These are phyloP conservation scores for Xylaria telfairii DNA, from an alignment of 495 filamentous ascomycete species.

Conservation along the genomic window DNA sequence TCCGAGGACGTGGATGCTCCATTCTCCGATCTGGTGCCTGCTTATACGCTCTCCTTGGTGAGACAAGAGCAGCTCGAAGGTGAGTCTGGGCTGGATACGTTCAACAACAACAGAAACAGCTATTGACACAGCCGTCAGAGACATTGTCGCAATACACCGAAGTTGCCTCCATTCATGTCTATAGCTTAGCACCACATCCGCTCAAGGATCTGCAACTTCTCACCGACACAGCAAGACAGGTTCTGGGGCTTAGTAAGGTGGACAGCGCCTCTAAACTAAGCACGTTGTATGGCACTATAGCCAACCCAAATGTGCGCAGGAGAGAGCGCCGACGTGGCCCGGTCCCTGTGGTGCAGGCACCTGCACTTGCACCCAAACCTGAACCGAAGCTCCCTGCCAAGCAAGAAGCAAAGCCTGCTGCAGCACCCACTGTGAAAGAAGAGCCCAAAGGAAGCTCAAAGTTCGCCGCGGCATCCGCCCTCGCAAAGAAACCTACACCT, in stretches of 20 bases:
- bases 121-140: constrained; percentile 51
- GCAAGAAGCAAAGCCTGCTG: constrained; percentile 34
- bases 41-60: constrained; percentile 70
- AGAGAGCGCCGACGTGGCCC: constrained; percentile 43
- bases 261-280: constrained; percentile 26
- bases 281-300: constrained; percentile 40
- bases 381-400: constrained; percentile 26
- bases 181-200: constrained; percentile 76
- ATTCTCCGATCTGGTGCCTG: constrained; percentile 47
- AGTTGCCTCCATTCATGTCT: constrained; percentile 81
- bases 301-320: constrained; percentile 45
- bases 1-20: constrained; percentile 30
- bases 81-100: constrained; percentile 36
- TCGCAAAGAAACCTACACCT: constrained; percentile 48
- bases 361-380: constrained; percentile 26
- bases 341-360: constrained; percentile 30
- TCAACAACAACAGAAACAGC: constrained; percentile 23
- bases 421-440: constrained; percentile 39
- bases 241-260: constrained; percentile 42
- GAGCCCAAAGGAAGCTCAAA: constrained; percentile 40
- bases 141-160: constrained; percentile 69
- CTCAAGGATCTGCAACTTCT: constrained; percentile 79
- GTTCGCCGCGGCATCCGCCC: constrained; percentile 35
- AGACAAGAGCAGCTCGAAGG: constrained; percentile 82
- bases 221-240: constrained; percentile 72